Evolutionary conservation across 306 rosid genomes (phyloP).

Genomic region (Pyrus pyrifolia): DNA sequence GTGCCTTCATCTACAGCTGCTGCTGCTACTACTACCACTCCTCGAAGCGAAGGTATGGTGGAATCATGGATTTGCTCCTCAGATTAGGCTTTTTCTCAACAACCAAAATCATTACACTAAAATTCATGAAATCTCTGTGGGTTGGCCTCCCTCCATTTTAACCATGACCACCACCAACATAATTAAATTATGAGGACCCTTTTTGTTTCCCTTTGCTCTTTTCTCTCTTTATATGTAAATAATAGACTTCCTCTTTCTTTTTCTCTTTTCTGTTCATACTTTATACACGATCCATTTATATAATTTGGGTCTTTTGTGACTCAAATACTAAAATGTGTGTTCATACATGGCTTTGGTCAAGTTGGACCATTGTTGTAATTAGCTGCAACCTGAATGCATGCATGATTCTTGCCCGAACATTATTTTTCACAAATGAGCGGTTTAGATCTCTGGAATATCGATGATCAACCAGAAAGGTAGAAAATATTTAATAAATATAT

Average conservation of each 20-base stretch:
- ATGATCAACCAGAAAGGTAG: neutral
- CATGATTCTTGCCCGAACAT: no score
- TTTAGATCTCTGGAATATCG: neutral
- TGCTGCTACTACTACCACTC: constrained; percentile 12
- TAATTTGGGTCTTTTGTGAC: neutral
- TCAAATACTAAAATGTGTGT: neutral
- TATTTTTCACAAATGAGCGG: no score
- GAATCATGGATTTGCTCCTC: constrained; percentile 98
- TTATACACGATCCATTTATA: neutral
- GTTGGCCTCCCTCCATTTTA: constrained; percentile 27
- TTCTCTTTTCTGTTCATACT: constrained; percentile 9
- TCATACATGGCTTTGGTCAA: neutral
- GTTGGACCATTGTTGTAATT: no score
- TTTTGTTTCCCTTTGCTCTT: neutral
- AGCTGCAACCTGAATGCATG: neutral
- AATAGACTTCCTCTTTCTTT: constrained; percentile 23
- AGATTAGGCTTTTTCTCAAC: constrained; percentile 22
- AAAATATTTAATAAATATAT: no score
- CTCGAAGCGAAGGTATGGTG: constrained; percentile 80
- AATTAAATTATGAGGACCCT: constrained; percentile 21
- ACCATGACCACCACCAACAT: constrained; percentile 29
- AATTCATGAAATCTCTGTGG: neutral
- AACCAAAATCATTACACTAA: neutral
- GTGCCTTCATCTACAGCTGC: constrained; percentile 16
- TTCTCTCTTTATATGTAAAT: constrained; percentile 41